These are phyloP conservation scores for Leishmania major DNA, from an alignment of 208 protist species.

Conservation along the genomic window DNA sequence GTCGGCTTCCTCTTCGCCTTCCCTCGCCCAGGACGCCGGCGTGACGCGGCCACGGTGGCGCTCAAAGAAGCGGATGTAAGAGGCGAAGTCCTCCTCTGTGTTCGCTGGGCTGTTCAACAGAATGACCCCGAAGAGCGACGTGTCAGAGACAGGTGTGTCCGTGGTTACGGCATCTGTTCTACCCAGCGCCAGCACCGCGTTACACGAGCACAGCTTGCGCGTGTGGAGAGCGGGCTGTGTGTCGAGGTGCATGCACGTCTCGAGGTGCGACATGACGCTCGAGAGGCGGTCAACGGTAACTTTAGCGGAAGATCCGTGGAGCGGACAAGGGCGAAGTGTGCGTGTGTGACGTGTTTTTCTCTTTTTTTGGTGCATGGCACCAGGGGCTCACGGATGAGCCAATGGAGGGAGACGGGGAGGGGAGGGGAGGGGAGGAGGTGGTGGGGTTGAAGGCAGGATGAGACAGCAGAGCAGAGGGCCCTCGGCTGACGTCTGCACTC, in stretches of 20 bases:
- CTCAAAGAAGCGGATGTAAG: slow-evolving; percentile 54
- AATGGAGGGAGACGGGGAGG: neutral
- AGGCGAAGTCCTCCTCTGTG: slow-evolving; percentile 45
- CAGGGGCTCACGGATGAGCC: neutral
- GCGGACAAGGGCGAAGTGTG: neutral
- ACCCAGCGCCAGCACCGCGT: slow-evolving; percentile 19
- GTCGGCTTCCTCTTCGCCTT: neutral
- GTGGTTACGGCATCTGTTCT: neutral
- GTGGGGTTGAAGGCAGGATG: neutral
- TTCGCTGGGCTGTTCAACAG: slow-evolving; percentile 74
- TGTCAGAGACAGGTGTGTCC: slow-evolving; percentile 20
- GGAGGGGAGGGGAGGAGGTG: neutral
- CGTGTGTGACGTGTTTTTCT: neutral
- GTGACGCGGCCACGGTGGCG: slow-evolving; percentile 22
- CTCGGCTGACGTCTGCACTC: neutral
- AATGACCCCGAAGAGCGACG: slow-evolving; percentile 51
- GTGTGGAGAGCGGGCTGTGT: neutral
- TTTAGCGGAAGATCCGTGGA: neutral
- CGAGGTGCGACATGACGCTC: neutral
- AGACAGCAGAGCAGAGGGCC: neutral
- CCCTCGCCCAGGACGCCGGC: neutral
- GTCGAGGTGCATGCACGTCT: neutral
- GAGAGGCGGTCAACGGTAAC: neutral
- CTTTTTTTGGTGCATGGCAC: neutral
- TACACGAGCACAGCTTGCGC: slow-evolving; percentile 41